Evolutionary conservation across 73 alveolate species (phyloP), one percentile per base, ranked within the genome.

Genomic region (Durusdinium trenchii): DNA sequence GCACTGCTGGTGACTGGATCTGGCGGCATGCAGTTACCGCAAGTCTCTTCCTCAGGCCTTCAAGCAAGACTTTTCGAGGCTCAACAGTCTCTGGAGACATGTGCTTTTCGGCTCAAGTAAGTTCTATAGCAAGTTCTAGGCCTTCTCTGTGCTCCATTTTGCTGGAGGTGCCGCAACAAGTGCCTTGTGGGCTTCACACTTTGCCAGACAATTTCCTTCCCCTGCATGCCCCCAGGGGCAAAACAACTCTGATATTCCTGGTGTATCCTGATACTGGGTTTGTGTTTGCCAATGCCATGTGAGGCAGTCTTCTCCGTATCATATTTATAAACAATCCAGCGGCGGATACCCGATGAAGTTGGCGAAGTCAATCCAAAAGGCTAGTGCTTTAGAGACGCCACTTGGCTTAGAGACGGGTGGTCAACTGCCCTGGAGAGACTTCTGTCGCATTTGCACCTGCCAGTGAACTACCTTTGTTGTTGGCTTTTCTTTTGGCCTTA

Each of bases 341-440:
- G 9, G 76, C 48, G 94, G 48, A 57, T 43, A 16, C 85, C 18
- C 18, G 20, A 75, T 75, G 96, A 35, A 78, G 30, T 43, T 89
- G 51, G 96, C 96, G 43, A 42, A 54, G 46, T 89, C 96, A 4
- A 42, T 89, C 67, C 96, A 89, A 35, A 89, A 64, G 52, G 83
- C 96, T 26, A 89, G 96, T 38, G 96, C 96, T 32, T 71, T 89
- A 45, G 96, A 89, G 35, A 89, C 78, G 96, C 36, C 51, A 6
- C 86, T 89, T 12, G 73, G 85, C 38, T 40, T 38, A 30, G 51
- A 71, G 84, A 26, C 40, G 83, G 51, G 83, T 36, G 16, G 0
- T 32, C 83, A n/a, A 35, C 4, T 47, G n/a, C 12, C 12, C 51
- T 1, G 32, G 43, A 14, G 18, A 12, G 76, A 40, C 43, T 10